Base-by-base conservation (phyloP, 192 early-diverging fungal genomes). In the Coemansia sp. region DNA sequence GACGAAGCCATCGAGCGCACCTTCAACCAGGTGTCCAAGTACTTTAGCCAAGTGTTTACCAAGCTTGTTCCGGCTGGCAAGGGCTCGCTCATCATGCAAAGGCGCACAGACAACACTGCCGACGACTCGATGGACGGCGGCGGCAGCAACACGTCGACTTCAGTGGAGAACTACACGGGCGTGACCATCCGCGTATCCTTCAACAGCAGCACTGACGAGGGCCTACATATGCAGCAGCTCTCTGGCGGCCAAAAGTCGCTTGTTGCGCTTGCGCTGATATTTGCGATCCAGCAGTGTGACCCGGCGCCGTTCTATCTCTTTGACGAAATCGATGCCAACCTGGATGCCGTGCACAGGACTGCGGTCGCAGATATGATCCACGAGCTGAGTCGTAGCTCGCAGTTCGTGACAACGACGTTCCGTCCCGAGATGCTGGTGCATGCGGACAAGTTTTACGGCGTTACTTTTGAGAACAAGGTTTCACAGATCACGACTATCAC, bases 271-370 rank as follows among this genome's bases (percentile, higher is more conserved):
- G 93, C 95, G 10, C 77, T 99, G 21, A 99, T 99, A 49, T 99
- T 99, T 84, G 93, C 97, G 0, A 99, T 99, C 67, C 97, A 99
- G 79, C 86, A 89, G 66, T 99, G 94, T 80, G 97, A 99, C 60
- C 97, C 95, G 21, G 97, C 97, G 56, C 97, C 97, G 10, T 99
- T 99, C 79, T 99, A 99, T 66, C 84, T 99, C 61, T 99, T 99
- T 88, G 97, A 99, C 84, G 97, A 99, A 81, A 99, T 99, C 83
- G 97, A 99, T 80, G 95, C 97, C 35, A 95, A 95, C 43, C 82
- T 99, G 18, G 97, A 99, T 78, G 92, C 94, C 12, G 91, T 92
- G 63, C 95, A 99, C 72, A 87, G 97, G 30, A 92, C 92, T 1
- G 89, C 94, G 5, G 95, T 99, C 31, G 97, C 97, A 15, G 86